Evolutionary conservation across 495 filamentous ascomycete species (phyloP), one percentile per base, ranked within the genome.

Genomic region (Penicillium lividum): DNA sequence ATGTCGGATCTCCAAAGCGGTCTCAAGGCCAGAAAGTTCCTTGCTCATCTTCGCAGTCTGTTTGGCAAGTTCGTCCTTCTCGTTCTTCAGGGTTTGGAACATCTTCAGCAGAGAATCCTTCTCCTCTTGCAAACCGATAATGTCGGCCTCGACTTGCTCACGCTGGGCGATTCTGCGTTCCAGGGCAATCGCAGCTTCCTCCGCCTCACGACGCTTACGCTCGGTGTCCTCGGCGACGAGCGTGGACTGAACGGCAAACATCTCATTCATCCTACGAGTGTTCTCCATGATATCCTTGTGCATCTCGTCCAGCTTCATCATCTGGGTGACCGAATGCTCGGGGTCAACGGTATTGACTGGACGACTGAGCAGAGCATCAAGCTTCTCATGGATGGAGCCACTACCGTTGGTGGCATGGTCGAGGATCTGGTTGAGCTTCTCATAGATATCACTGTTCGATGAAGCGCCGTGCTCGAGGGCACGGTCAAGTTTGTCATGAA

Each of bases 1-100:
- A 27, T 90, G 87, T 13, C 94, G 88, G 55, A 98, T 83, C 15
- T 87, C 84, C 3, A 97, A 82, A 4, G 93, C 93, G 22, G 91
- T 97, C 65, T 97, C 91, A 0, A 98, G 79, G 15, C 87, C 87
- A 22, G 92, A 91, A 4, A 97, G 83, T 59, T 98, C 92, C 36
- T 89, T 90, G 13, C 84, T 83, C 25, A 97, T 79, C 44, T 86
- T 85, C 13, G 83, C 79, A 75, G 91, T 97, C 62, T 93, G 87
- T 45, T 83, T 75, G 16, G 73, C 71, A 31, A 98, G 77, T 22
- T 84, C 82, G 34, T 96, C 87, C 61, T 90, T 88, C 64, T 93
- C 90, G 1, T 72, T 61, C 53, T 82, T 81, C 18, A 92, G 71
- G n/a, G 70, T 69, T 27, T 80, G 69, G 43, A 89, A 77, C 57